These are phyloP conservation scores for Nakazawaea wyomingensis DNA, from an alignment of 805 yeast species.

Conservation along the genomic window DNA sequence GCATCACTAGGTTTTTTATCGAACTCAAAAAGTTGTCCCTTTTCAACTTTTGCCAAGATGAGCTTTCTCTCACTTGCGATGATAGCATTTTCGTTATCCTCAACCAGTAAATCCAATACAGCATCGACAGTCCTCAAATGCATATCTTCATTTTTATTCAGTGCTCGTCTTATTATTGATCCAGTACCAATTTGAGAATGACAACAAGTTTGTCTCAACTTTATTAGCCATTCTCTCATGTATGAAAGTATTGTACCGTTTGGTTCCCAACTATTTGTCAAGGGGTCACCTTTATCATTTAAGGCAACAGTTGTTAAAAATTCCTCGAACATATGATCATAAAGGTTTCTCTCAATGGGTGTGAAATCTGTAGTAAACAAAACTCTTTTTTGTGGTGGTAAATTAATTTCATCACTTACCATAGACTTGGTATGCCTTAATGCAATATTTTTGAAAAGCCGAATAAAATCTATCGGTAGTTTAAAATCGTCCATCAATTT, in stretches of 20 bases:
- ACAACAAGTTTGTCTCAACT: conserved; percentile 75
- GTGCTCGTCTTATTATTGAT: conserved; percentile 5
- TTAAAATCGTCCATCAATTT: conserved; percentile 14
- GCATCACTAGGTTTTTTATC: conserved; percentile 48
- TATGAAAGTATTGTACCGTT: conserved; percentile 32
- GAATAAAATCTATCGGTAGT: conserved; percentile 35
- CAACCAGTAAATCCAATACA: conserved; percentile 62
- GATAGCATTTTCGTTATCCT: conserved; percentile 46
- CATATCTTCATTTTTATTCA: conserved; percentile 14
- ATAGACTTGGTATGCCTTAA: conserved; percentile 80
- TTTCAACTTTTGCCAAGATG: conserved; percentile 41
- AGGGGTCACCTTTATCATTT: conserved; percentile 45
- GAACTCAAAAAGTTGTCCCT: conserved; percentile 69
- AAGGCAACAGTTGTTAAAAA: conserved; percentile 56
- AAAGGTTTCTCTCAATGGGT: conserved; percentile 80
- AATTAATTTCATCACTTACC: conserved; percentile 68
- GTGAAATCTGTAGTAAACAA: conserved; percentile 71
- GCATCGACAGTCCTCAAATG: conserved; percentile 52
- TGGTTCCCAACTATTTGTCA: conserved; percentile 43
- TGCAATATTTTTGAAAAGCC: conserved; percentile 50
- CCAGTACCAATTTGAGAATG: conserved; percentile 50
- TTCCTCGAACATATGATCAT: conserved; percentile 56
- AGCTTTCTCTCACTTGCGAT: conserved; percentile 43
- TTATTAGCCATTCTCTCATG: conserved; percentile 67
- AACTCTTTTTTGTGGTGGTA: conserved; percentile 76